Evolutionary conservation across 768 basidiomycete genomes (phyloP).

Genomic region (Mrakia hoshinonis): DNA sequence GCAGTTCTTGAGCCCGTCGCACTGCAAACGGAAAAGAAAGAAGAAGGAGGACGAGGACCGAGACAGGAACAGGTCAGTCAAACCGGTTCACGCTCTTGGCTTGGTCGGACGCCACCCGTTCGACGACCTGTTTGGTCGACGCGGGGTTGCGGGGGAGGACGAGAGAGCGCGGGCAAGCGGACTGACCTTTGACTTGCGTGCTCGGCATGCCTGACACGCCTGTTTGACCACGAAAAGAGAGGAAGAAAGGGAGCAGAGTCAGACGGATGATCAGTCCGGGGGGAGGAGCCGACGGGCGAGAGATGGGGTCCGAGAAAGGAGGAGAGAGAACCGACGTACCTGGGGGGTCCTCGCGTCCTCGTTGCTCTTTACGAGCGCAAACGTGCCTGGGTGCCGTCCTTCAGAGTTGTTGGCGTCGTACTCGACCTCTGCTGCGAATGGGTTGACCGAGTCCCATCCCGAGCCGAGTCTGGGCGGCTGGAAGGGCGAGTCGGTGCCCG

Average conservation of each 20-base stretch:
- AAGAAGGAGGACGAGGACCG: too few species aligned
- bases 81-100: too few species aligned
- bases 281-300: too few species aligned
- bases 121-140: too few species aligned
- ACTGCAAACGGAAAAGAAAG: not conserved
- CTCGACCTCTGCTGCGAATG: not conserved
- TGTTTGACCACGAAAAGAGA: not conserved
- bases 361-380: slow-evolving; percentile 9
- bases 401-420: not conserved
- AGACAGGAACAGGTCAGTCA: too few species aligned
- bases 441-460: slow-evolving; percentile 5
- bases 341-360: not conserved
- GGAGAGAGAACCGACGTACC: not conserved
- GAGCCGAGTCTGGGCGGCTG: not conserved
- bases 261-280: not conserved
- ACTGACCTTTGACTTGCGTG: slow-evolving; percentile 1
- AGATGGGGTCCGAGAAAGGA: too few species aligned
- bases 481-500: not conserved
- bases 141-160: too few species aligned
- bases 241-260: not conserved
- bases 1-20: slow-evolving; percentile 14
- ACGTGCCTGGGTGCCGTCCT: not conserved
- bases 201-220: slow-evolving; percentile 14
- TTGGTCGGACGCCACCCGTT: too few species aligned
- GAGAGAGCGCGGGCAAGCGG: too few species aligned